phyloP scores from a whole-genome alignment of 805 yeast species.

The Candida maris region DNA sequence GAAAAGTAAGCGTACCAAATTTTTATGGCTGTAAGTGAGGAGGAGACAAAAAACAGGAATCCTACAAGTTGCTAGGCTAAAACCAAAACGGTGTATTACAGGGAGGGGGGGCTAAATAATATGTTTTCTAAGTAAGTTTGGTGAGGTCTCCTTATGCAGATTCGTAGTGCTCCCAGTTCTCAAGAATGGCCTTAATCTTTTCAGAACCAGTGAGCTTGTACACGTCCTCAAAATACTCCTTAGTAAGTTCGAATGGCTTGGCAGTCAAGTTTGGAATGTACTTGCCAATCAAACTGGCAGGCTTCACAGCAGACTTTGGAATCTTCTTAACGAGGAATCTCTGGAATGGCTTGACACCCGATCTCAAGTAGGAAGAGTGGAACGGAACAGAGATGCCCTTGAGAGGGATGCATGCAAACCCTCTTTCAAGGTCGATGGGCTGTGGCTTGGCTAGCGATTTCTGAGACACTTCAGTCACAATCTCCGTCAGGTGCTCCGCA shows the following conservation, averaged over 20 bases:
- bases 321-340: constrained; percentile 95
- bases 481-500: constrained; percentile 81
- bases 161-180: constrained; percentile 90
- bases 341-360: constrained; percentile 99
- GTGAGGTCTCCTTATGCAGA: too few relatives aligned
- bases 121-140: too few relatives aligned
- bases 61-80: too few relatives aligned
- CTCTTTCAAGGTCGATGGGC: constrained; percentile 96
- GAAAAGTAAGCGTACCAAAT: too few relatives aligned
- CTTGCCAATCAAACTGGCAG: constrained; percentile 87
- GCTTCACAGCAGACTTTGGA: constrained; percentile 91
- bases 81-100: too few relatives aligned
- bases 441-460: constrained; percentile 85
- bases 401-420: constrained; percentile 96
- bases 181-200: constrained; percentile 83
- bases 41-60: too few relatives aligned
- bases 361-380: constrained; percentile 98
- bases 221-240: constrained; percentile 96
- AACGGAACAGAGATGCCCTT: constrained; percentile 99
- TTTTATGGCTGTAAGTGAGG: too few relatives aligned
- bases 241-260: constrained; percentile 91
- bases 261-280: constrained; percentile 99
- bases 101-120: too few relatives aligned
- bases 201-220: constrained; percentile 88
- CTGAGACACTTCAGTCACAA: constrained; percentile 79